phyloP scores from a whole-genome alignment of 345 rosid species.

The Mallotus nudiflorus region DNA sequence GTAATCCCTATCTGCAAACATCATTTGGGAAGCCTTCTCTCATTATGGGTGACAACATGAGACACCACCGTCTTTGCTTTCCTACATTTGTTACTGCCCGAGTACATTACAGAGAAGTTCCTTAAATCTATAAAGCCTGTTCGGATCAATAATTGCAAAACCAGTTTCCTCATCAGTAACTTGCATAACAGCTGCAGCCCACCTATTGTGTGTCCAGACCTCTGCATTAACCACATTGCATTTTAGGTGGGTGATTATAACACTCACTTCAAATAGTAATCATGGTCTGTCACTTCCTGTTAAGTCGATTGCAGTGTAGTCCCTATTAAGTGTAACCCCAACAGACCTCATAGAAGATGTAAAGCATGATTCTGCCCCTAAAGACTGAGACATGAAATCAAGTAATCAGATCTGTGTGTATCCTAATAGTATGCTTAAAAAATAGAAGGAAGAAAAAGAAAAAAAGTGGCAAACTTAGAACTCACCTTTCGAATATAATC shows the following conservation, averaged over 20 bases:
- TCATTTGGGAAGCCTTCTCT: constrained; percentile 96
- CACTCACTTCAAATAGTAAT: constrained; percentile 80
- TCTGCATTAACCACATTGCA: constrained; percentile 84
- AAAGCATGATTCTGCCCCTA: too few species aligned
- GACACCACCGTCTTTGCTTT: constrained; percentile 72
- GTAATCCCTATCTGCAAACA: constrained; percentile 96
- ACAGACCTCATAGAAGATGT: too few species aligned
- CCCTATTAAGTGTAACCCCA: constrained; percentile 65
- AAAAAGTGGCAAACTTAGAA: constrained; percentile 1
- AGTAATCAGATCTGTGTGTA: constrained; percentile 16
- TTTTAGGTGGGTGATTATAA: constrained; percentile 73
- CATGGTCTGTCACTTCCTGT: constrained; percentile 92
- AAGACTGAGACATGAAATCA: constrained; percentile 46
- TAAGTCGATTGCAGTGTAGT: constrained; percentile 78
- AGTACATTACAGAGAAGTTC: constrained; percentile 63
- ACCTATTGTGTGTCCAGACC: constrained; percentile 89
- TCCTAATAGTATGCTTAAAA: not conserved
- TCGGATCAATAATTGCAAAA: constrained; percentile 59
- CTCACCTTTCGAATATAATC: constrained; percentile 77
- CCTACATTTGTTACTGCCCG: constrained; percentile 61
- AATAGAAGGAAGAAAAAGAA: not conserved
- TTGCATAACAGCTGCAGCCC: constrained; percentile 94
- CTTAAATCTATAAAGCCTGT: constrained; percentile 62
- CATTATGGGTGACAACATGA: constrained; percentile 61
- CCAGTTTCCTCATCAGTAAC: constrained; percentile 68